Evolutionary conservation across 129 eudicot genomes (phyloP).

Genomic region (Escallonia rubra): DNA sequence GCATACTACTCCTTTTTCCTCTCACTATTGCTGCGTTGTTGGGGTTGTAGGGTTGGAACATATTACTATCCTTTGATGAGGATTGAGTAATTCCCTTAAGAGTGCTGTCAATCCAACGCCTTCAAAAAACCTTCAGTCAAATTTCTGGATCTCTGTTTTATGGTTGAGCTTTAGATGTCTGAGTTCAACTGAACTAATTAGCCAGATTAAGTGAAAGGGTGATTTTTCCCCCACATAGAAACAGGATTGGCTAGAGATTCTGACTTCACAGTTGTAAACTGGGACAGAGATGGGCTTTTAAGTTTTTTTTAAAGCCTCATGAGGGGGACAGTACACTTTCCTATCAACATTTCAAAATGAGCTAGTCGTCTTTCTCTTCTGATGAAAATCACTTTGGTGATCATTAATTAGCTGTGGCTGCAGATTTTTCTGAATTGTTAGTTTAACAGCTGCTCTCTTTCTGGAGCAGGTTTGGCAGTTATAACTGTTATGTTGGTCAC

Average conservation of each 20-base stretch:
- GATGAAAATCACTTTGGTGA: too few species aligned
- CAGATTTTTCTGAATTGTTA: neutral
- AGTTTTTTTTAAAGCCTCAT: too few species aligned
- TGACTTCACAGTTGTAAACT: too few species aligned
- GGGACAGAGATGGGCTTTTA: too few species aligned
- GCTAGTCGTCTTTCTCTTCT: too few species aligned
- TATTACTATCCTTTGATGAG: neutral
- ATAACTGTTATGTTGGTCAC: conserved; percentile 83
- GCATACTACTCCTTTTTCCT: neutral
- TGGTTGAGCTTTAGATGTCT: neutral
- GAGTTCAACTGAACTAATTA: too few species aligned
- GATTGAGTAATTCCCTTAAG: neutral
- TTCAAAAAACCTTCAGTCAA: neutral
- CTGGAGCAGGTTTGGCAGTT: conserved; percentile 62
- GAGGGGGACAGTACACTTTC: too few species aligned
- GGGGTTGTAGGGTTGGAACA: neutral
- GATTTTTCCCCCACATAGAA: too few species aligned
- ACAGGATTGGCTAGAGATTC: too few species aligned
- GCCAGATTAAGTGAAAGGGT: too few species aligned
- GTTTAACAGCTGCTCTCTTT: conserved; percentile 2
- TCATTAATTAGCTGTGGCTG: neutral
- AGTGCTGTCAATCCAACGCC: neutral
- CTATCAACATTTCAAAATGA: too few species aligned
- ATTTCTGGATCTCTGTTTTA: neutral
- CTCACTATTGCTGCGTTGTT: neutral